Evolutionary conservation across 345 rosid species (phyloP), one percentile per base, ranked within the genome.

Genomic region (Eucalyptus erythrocorys): DNA sequence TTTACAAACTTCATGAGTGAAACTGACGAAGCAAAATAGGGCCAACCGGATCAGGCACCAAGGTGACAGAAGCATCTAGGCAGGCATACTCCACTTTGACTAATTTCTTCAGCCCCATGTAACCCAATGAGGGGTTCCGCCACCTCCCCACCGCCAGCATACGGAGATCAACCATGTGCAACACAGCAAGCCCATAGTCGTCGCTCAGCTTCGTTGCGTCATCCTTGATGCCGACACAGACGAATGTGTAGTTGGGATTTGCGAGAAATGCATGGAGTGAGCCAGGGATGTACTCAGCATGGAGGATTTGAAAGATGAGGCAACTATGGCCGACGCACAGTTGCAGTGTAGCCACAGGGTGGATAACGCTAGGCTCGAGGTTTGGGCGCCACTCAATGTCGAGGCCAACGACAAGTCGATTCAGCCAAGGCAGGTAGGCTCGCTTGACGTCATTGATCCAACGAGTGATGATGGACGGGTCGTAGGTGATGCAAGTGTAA

Each of bases 251-350:
- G 32, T 24, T 82, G 37, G 11, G n/a, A 85, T 84, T 68, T 40
- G 66, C 51, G 19, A 92, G 89, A 61, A 91, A 91, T 3, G 47
- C 87, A n/a, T 3, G 15, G 16, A 92, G 89, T 8, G 92, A 85
- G 1, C 22, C 3, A 55, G 92, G 93, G n/a, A 92, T 50, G 14
- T 26, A 30, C 12, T 87, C 89, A 17, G 92, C 87, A 14, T 87
- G 87, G 59, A 79, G 40, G 84, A 91, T 53, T 86, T 92, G 94
- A 81, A 86, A 92, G 88, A 92, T 26, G 82, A 76, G 82, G 47
- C 47, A 42, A 6, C 30, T 76, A 14, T 24, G 47, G 47, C 82
- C 47, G 8, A 76, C 3, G 47, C 66, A 59, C 32, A 27, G n/a
- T 59, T 59, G 66, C 66, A 27, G 66, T 13, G 66, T 59, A 59